Conservation (phyloP, 208 protist genomes). For the Trypanosoma cruzi region DNA sequence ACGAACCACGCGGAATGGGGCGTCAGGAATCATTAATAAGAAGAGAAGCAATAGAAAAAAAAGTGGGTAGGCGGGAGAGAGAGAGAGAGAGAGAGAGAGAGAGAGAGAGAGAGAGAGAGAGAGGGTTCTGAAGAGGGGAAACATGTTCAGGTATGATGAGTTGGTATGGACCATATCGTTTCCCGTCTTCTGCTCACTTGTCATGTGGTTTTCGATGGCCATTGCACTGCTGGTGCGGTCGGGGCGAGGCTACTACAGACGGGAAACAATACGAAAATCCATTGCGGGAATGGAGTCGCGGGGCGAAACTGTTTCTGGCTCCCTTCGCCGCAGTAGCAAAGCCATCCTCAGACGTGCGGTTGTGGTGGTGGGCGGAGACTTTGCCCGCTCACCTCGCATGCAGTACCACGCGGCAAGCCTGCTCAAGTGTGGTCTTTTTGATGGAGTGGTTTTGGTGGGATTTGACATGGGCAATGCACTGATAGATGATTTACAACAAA, state of each 20-base stretch:
- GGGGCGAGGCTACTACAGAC: conserved; percentile 47
- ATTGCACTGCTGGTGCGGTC: conserved; percentile 68
- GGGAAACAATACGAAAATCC: conserved; percentile 38
- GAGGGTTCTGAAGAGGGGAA: too few species aligned
- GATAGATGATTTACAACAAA: conserved; percentile 52
- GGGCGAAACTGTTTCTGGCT: neutral
- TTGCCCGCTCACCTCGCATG: conserved; percentile 90
- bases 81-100: neutral
- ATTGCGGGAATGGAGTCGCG: conserved; percentile 24
- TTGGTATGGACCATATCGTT: conserved; percentile 63
- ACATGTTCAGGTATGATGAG: conserved; percentile 58
- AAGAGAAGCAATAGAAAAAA: neutral
- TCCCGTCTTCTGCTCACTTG: conserved; percentile 50
- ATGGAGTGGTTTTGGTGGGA: conserved; percentile 77
- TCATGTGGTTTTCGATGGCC: conserved; percentile 74
- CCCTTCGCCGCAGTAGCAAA: conserved; percentile 11
- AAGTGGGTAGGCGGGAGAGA: neutral
- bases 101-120: conserved; percentile 9
- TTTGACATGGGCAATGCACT: conserved; percentile 73
- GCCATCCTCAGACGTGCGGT: conserved; percentile 62
- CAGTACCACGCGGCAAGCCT: conserved; percentile 90
- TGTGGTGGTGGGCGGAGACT: conserved; percentile 90
- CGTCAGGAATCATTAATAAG: neutral
- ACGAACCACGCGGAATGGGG: neutral
- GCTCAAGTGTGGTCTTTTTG: conserved; percentile 63